These are phyloP conservation scores for Ceratocystis colombiana DNA, from an alignment of 2,329 filamentous ascomycete genomes.

Conservation along the genomic window DNA sequence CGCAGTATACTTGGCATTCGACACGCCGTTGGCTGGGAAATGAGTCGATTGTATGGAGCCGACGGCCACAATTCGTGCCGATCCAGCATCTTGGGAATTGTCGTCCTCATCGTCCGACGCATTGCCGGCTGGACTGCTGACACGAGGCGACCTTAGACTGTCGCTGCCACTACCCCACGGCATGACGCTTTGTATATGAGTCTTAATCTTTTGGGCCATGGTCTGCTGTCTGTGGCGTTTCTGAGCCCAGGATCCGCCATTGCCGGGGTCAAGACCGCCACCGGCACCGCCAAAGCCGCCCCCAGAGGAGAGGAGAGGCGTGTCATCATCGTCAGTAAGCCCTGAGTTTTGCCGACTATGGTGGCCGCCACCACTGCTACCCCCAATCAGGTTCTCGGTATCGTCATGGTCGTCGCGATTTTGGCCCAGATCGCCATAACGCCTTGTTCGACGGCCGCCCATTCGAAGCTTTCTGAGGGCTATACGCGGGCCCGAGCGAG, in stretches of 20 bases:
- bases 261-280: neutral
- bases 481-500: constrained; percentile 41
- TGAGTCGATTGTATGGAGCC: constrained; percentile 61
- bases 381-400: constrained; percentile 55
- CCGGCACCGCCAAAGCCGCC: constrained; percentile 26
- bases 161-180: constrained; percentile 32
- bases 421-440: constrained; percentile 52
- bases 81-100: constrained; percentile 52
- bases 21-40: constrained; percentile 84
- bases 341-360: constrained; percentile 49
- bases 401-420: constrained; percentile 44
- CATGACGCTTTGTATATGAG: constrained; percentile 58
- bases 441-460: constrained; percentile 47
- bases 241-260: constrained; percentile 5
- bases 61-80: constrained; percentile 65
- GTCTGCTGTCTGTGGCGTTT: constrained; percentile 13
- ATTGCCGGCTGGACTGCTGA: constrained; percentile 32
- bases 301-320: constrained; percentile 53
- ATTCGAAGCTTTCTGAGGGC: constrained; percentile 62
- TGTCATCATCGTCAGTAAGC: constrained; percentile 56
- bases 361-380: constrained; percentile 49
- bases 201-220: constrained; percentile 19
- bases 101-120: constrained; percentile 42
- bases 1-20: constrained; percentile 95
- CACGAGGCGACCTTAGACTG: constrained; percentile 1